Evolutionary conservation across 768 basidiomycete genomes (phyloP).

Genomic region (Pholiota molesta): DNA sequence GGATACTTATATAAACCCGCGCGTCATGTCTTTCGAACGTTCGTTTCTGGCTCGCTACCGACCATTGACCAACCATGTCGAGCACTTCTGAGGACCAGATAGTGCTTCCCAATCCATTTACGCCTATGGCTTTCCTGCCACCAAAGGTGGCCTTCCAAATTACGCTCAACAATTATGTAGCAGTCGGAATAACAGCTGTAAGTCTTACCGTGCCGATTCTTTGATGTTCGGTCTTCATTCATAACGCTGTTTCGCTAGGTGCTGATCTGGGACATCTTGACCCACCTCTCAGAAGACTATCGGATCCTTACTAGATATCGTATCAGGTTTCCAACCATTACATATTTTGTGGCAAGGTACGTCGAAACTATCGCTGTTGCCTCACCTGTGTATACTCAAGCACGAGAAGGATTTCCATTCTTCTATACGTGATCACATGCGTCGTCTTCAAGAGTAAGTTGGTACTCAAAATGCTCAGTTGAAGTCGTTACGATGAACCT

Average conservation of each 20-base stretch:
- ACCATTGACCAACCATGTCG: not conserved
- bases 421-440: not conserved
- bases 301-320: not conserved
- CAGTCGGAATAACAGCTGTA: not conserved
- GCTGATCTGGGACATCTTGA: not conserved
- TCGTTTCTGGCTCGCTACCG: not conserved
- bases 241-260: not conserved
- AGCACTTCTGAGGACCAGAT: not conserved
- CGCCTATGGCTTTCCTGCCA: not conserved
- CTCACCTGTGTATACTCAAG: not conserved
- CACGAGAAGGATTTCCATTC: not conserved
- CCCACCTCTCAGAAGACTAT: not conserved
- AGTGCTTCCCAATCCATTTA: not conserved
- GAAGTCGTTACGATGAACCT: not conserved
- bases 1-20: too few relatives aligned
- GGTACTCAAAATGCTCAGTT: not conserved
- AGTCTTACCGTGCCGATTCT: not conserved
- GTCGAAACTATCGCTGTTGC: not conserved
- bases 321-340: not conserved
- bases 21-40: not conserved
- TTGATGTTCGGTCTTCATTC: too few relatives aligned
- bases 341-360: not conserved
- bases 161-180: not conserved
- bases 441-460: not conserved
- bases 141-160: not conserved